A percentile compares a stretch with the other conserved stretches of the same genome.
phyloP scores from a whole-genome alignment of 495 filamentous ascomycete species.

The Tuber calosporum region DNA sequence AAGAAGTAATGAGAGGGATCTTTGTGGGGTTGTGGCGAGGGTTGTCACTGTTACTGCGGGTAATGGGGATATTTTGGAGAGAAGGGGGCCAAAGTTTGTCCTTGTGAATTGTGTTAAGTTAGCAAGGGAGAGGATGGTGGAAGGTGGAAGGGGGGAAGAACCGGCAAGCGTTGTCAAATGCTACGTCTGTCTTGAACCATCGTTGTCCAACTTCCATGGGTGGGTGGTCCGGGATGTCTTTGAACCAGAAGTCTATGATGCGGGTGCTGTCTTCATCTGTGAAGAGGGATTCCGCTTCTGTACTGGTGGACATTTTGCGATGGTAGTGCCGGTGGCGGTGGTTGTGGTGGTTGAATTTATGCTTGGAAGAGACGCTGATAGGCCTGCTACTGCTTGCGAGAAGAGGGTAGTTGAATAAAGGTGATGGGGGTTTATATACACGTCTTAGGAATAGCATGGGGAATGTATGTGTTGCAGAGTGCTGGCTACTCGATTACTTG shows the following conservation, averaged over 20 bases:
- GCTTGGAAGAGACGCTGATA: background rate
- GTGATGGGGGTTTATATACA: background rate
- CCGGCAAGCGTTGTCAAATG: conserved; percentile 27
- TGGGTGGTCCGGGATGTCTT: background rate
- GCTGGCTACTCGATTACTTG: background rate
- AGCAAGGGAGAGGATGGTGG: background rate
- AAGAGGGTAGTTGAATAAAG: background rate
- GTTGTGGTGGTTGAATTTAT: background rate
- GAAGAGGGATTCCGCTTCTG: conserved; percentile 2
- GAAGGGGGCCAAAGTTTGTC: conserved; percentile 15
- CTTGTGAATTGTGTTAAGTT: conserved; percentile 4
- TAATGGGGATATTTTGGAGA: conserved; percentile 14
- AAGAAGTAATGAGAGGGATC: conserved; percentile 44
- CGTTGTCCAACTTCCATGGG: conserved; percentile 3
- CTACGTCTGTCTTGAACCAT: conserved; percentile 10
- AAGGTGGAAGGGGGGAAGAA: background rate
- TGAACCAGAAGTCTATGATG: conserved; percentile 30
- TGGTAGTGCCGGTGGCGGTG: background rate
- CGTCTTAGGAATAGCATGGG: background rate
- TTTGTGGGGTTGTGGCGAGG: conserved; percentile 28
- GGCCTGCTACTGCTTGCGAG: background rate
- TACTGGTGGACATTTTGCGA: background rate
- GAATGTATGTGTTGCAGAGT: background rate
- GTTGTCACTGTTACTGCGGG: conserved; percentile 9
- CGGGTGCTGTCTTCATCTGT: conserved; percentile 20